Evolutionary conservation across 1,139 yeast genomes (phyloP).

Genomic region (Starmera stellimalicola): DNA sequence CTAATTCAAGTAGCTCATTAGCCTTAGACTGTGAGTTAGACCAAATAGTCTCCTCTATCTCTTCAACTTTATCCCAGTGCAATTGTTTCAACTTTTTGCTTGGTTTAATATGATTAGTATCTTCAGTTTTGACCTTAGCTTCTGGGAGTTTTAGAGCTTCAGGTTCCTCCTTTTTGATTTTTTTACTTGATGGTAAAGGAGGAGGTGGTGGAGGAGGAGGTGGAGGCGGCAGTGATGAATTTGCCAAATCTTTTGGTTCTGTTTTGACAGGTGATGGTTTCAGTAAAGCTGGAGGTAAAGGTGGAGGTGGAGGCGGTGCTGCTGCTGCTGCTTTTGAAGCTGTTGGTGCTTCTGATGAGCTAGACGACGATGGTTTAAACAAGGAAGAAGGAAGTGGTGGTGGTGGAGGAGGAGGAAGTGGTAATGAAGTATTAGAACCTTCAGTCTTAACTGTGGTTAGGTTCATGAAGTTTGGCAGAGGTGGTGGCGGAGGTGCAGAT

Average conservation of each 20-base stretch:
- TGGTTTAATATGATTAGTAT: conserved; percentile 31
- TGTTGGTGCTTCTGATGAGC: conserved; percentile 2
- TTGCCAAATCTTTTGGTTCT: conserved; percentile 3
- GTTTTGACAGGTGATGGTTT: conserved; percentile 9
- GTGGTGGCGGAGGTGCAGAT: conserved; percentile 30
- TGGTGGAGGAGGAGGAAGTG: conserved; percentile 20
- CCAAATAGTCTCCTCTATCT: conserved; percentile 77
- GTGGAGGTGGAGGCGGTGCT: conserved; percentile 25
- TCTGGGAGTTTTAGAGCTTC: neutral
- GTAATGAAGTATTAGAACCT: conserved; percentile 19
- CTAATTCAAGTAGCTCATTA: conserved; percentile 51
- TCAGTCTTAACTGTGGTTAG: conserved; percentile 17
- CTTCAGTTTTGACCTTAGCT: conserved; percentile 1
- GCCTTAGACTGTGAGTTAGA: conserved; percentile 33
- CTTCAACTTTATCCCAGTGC: conserved; percentile 85
- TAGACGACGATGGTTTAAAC: conserved; percentile 4
- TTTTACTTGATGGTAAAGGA: conserved; percentile 2
- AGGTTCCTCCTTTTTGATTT: neutral
- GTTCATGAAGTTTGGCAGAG: conserved; percentile 20
- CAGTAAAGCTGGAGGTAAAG: conserved; percentile 20
- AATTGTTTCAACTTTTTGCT: conserved; percentile 72
- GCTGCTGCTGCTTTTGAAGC: conserved; percentile 5
- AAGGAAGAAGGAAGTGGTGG: conserved; percentile 27
- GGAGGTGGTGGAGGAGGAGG: conserved; percentile 23
- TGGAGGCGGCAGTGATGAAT: conserved; percentile 18